Evolutionary conservation across 169 alveolate genomes (phyloP), one percentile per base, ranked within the genome.

Genomic region (Plasmodium relictum): DNA sequence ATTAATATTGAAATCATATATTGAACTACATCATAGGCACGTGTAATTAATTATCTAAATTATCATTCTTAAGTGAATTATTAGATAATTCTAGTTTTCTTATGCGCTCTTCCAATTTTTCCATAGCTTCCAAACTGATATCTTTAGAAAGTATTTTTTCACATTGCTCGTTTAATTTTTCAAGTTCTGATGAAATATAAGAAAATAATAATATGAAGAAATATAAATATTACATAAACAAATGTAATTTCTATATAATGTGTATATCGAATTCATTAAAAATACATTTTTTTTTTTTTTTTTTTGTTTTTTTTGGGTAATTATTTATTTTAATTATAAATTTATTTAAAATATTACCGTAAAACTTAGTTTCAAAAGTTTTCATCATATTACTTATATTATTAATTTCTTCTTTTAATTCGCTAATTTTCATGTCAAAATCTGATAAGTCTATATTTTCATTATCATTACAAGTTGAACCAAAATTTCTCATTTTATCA

Each of bases 121-220:
- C 87, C 52, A 85, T 69, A 50, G 63, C 87, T 70, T 85, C 92
- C 14, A 69, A 31, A 16, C 42, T 42, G 8, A 85, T 39, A 39
- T 85, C 61, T 59, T 85, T 85, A 24, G 92, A 85, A 52, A 85
- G 87, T 4, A 85, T 58, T 37, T 58, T 70, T 85, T 71, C 87
- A 41, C 92, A 85, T 31, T 85, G 87, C 48, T 85, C 87, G 24
- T 85, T 85, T 72, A 85, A 54, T 9, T 58, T 59, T 70, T 85
- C 92, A 20, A 85, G 69, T 42, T 68, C 92, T 85, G 44, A 16
- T 48, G 41, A 37, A 70, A 54, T 6, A 37, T 12, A 26, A 42
- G 20, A 22, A 83, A 6, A 78, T 24, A 68, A 39, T 24, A n/a
- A 24, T 20, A 69, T 0, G n/a, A 41, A 69, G 31, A 31, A 31